Conservation (phyloP, 768 basidiomycete genomes). For the Lactifluus echinatus region DNA sequence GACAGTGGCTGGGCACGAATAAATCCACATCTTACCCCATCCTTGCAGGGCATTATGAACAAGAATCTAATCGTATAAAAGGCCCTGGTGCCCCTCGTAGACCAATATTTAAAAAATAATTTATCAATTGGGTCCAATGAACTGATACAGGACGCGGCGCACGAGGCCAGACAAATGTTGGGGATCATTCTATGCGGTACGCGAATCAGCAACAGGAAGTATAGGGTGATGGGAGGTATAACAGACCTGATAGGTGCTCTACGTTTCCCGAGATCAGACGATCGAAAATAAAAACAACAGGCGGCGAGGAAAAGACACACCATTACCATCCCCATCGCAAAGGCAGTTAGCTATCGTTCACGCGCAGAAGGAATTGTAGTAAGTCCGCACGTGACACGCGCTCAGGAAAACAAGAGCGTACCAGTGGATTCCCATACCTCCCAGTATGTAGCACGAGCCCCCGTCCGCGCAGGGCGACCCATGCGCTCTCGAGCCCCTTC, state of each 20-base stretch:
- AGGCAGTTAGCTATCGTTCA: slow-evolving; percentile 42
- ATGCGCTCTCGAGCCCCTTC: slow-evolving; percentile 81
- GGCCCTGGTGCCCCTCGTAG: neutral
- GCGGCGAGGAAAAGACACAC: slow-evolving; percentile 29
- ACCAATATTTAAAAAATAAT: neutral
- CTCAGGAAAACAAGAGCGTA: slow-evolving; percentile 35
- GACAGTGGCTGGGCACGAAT: too few species aligned
- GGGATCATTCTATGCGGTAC: slow-evolving; percentile 46
- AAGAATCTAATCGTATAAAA: neutral
- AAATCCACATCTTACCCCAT: neutral
- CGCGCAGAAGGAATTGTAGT: slow-evolving; percentile 13
- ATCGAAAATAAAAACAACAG: slow-evolving; percentile 7
- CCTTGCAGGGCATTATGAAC: neutral
- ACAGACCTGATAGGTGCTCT: slow-evolving; percentile 53
- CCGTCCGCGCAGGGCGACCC: slow-evolving; percentile 68
- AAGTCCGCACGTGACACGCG: neutral
- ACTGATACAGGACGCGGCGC: slow-evolving; percentile 75
- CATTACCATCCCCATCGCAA: slow-evolving; percentile 92
- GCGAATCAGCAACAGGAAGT: neutral
- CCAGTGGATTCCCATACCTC: slow-evolving; percentile 57
- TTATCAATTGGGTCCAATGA: slow-evolving; percentile 72
- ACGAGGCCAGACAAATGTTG: slow-evolving; percentile 81
- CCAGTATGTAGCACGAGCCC: slow-evolving; percentile 68
- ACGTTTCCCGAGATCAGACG: slow-evolving; percentile 13
- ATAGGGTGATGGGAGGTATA: neutral